phyloP scores from a whole-genome alignment of 176 grass and related monocot species.

The Triticum aestivum region DNA sequence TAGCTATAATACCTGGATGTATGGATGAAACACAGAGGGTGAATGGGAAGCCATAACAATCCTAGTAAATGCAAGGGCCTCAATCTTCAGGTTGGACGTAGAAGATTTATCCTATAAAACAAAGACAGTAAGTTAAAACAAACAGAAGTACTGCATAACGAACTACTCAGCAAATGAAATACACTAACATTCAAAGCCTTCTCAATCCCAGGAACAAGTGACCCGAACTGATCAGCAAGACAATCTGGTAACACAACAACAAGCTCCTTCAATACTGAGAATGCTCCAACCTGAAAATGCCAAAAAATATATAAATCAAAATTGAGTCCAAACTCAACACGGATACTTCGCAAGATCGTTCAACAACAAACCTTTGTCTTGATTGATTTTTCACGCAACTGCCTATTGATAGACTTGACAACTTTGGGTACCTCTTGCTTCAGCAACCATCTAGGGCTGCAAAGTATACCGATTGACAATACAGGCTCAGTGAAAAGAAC shows the following conservation, averaged over 20 bases:
- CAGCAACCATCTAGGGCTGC: conserved; percentile 82
- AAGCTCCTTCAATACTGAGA: conserved; percentile 94
- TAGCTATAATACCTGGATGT: conserved; percentile 64
- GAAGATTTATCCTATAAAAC: conserved; percentile 84
- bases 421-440: conserved; percentile 98
- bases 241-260: conserved; percentile 89
- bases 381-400: conserved; percentile 94
- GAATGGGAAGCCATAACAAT: conserved; percentile 96
- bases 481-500: background rate
- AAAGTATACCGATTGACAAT: conserved; percentile 21
- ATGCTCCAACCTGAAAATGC: conserved; percentile 70
- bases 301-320: conserved; percentile 11
- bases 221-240: conserved; percentile 91
- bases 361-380: conserved; percentile 78
- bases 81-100: conserved; percentile 96
- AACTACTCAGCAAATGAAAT: background rate
- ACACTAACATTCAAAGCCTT: conserved; percentile 91
- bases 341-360: conserved; percentile 11
- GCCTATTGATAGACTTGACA: conserved; percentile 84
- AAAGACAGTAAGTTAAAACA: conserved; percentile 22
- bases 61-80: conserved; percentile 91
- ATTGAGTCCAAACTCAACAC: background rate
- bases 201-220: conserved; percentile 93
- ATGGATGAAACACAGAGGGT: conserved; percentile 79
- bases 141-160: background rate